Evolutionary conservation across 1,139 yeast species (phyloP), one percentile per base, ranked within the genome.

Genomic region (Zhuliangozyma parablackwelliae): DNA sequence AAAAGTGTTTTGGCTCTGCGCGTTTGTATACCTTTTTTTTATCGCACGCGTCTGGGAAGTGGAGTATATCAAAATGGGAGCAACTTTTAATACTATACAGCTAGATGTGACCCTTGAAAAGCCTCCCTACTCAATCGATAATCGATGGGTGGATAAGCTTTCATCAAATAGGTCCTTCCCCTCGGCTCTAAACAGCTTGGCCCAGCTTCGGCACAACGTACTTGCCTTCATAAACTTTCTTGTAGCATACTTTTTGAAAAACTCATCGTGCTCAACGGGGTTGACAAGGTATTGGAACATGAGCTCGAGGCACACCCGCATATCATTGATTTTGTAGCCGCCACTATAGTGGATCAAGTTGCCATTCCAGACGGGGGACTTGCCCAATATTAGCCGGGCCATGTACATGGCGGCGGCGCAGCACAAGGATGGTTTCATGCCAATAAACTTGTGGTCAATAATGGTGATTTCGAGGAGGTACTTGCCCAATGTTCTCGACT

Each of bases 331-430:
- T 25, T 81, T 75, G 61, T 88, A 89, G n/a, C 95, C 97, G 26
- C 96, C 96, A 28, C 94, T 82, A 59, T 89, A 90, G 59, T 88
- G 96, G 38, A 84, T 79, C 48, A 89, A 69, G 59, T 88, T 89
- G 7, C 86, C 87, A 55, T 81, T 81, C 92, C 92, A 82, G n/a
- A 67, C 68, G 28, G 86, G 83, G 24, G 71, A 68, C 51, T 84
- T 79, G 28, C 80, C 82, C 49, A 89, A 69, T 65, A 89, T 87
- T 50, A 78, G 73, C 50, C 97, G 75, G 11, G 96, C 82, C 39
- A 90, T 69, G 57, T 81, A 87, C 95, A 90, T 90, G 30, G 97
- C 86, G 28, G 95, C 84, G 4, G 97, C 97, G 9, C 96, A 82
- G 53, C 94, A 81, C 46, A 83, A 71, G 10, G 96, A 84, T 10